A percentile compares a stretch with the other conserved stretches of the same genome.
Conservation (phyloP, 1,284 basidiomycete species). For the Rhodotorula glutinis region DNA sequence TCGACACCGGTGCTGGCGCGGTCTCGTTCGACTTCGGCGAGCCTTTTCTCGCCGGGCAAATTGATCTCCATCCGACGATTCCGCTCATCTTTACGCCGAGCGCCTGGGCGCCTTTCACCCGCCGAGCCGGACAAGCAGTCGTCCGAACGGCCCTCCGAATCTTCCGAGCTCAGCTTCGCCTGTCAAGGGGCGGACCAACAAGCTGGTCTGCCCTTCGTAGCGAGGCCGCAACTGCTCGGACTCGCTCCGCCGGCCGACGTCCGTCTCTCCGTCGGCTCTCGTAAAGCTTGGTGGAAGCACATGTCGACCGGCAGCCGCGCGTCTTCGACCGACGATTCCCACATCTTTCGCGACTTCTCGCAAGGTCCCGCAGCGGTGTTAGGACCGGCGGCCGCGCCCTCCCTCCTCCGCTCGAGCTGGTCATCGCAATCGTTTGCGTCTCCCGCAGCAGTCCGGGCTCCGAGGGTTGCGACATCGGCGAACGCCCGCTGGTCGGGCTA, state of each 20-base stretch:
- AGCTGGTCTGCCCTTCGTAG: neutral
- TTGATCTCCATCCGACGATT: neutral
- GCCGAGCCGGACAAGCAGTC: neutral
- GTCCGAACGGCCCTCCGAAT: neutral
- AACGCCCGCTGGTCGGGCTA: neutral
- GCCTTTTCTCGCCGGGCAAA: neutral
- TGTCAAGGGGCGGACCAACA: slow-evolving; percentile 5
- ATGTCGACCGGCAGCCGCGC: neutral
- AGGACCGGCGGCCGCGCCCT: too few relatives aligned
- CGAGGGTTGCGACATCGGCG: neutral
- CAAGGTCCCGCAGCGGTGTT: too few relatives aligned
- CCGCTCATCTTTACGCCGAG: neutral
- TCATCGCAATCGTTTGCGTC: neutral
- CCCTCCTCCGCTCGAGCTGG: neutral
- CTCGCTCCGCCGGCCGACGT: neutral
- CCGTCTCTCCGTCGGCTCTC: neutral
- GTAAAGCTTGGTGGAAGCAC: slow-evolving; percentile 14
- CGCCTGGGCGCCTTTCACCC: neutral
- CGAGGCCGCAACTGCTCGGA: neutral
- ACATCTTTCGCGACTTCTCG: neutral
- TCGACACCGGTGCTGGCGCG: neutral
- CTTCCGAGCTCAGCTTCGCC: slow-evolving; percentile 20
- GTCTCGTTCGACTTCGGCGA: neutral
- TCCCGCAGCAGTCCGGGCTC: too few relatives aligned
- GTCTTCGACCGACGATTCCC: neutral